phyloP scores from a whole-genome alignment of 2,329 filamentous ascomycete species.

The Colletotrichum agaves region DNA sequence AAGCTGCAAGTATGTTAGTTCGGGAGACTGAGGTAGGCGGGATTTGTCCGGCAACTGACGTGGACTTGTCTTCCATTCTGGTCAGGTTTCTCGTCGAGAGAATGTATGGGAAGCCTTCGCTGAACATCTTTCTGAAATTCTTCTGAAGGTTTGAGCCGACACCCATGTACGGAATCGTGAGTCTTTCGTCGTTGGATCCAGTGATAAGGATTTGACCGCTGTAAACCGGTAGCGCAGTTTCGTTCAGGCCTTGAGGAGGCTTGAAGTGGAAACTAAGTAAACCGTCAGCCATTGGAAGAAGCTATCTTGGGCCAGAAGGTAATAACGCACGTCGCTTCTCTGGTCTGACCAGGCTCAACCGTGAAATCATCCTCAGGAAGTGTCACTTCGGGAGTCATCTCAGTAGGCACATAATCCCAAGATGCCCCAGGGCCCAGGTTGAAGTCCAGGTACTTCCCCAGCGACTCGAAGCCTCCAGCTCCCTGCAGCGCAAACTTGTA shows the following conservation, averaged over 20 bases:
- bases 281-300: background rate
- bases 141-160: constrained; percentile 17
- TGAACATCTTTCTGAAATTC: constrained; percentile 22
- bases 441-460: constrained; percentile 2
- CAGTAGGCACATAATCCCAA: background rate
- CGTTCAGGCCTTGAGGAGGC: constrained; percentile 41
- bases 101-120: background rate
- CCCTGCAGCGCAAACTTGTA: constrained; percentile 56
- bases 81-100: constrained; percentile 8
- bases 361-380: constrained; percentile 32
- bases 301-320: too few species aligned
- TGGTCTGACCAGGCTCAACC: constrained; percentile 43
- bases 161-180: constrained; percentile 54
- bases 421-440: constrained; percentile 8
- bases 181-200: constrained; percentile 52
- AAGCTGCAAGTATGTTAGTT: constrained; percentile 22
- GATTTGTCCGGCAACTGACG: background rate
- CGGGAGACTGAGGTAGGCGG: too few species aligned
- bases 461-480: constrained; percentile 37
- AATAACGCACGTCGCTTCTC: constrained; percentile 34
- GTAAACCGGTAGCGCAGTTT: constrained; percentile 53
- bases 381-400: constrained; percentile 4
- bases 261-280: constrained; percentile 42
- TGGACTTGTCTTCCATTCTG: constrained; percentile 26
- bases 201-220: constrained; percentile 55